Base-by-base conservation (phyloP, 306 rosid genomes). In the Styphnolobium japonicum region DNA sequence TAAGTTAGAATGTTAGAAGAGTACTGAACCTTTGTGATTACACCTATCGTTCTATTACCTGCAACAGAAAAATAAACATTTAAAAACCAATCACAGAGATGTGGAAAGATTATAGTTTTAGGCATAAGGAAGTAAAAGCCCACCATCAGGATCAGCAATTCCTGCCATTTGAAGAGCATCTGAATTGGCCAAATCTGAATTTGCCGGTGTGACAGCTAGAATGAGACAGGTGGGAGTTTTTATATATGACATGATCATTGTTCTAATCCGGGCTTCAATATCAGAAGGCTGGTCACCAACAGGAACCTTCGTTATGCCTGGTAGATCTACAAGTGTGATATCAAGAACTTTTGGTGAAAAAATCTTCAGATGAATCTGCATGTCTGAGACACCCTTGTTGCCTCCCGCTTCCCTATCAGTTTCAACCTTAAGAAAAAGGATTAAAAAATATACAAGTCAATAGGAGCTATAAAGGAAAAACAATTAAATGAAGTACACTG, bases 121-220 rank as follows among this genome's bases (percentile, higher is more conserved):
- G 18, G 34, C 73, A 78, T 25, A 19, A 68, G 21, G 52, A 63
- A 81, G 53, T 45, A 74, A 58, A 61, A 71, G 36, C 45, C 48
- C 78, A 93, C 99, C 98, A 91, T 95, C 99, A 43, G 99, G 98
- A 89, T 95, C 99, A 80, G 98, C 99, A 85, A 82, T 89, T 80
- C 94, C 94, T 2, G 99, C 99, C 90, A 93, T 87, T 87, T 95
- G 99, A 86, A 93, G 98, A 51, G 99, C 99, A 84, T 95, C 99
- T 16, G 99, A 95, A 78, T 95, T 95, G 11, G 99, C 99, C 86
- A 95, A 87, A 92, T 95, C 99, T 4, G 97, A 91, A 85, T 95
- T 95, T 49, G 98, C 99, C 0, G 99, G 91, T 15, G 99, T 93
- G 63, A 95, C 97, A 66, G 99, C 99, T 4, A 95, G 89, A 89